Base-by-base conservation (phyloP, 2,329 filamentous ascomycete genomes). In the Ophiocordyceps australis region DNA sequence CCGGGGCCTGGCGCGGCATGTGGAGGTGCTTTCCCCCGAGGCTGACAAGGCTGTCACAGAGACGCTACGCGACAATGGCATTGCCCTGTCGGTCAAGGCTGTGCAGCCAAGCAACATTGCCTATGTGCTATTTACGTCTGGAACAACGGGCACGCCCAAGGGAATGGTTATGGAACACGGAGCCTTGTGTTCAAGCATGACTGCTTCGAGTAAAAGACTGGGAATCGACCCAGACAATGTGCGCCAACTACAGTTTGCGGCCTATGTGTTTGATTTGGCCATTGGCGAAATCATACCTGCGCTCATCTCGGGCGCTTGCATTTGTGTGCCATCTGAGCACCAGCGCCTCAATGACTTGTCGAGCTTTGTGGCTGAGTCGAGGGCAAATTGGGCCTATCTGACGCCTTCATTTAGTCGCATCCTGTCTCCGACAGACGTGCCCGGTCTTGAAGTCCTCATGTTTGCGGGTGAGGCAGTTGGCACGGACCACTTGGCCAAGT, bases 91-190 rank as follows among this genome's bases (percentile, higher is more conserved):
- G n/a, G n/a, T n/a, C n/a, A n/a, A n/a, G n/a, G 10, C 17, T 16
- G 20, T 21, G 7, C 12, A 9, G 11, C 7, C 20, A 5, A 24
- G 27, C 2, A 25, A 30, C 16, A 5, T 32, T 4, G 14, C 38
- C 9, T 46, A 41, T 25, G 29, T 37, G 0, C 15, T 40, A 5
- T 45, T 43, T 13, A 45, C 42, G 0, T 39, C 38, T 2, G 42
- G 39, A 5, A 39, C 31, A 10, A 45, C 40, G 0, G 42, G 38
- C 1, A 33, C 27, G 3, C 37, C 42, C 2, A 44, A 43, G 19
- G 41, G 38, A 6, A 30, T 38, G 8, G 25, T 36, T 2, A 26
- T 42, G 15, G 29, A 19, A 10, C 17, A 19, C 10, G 7, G 7
- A 7, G 7, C 17, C 10, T 7, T 10, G 17, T 19, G 17, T 10